Evolutionary conservation across 2,329 filamentous ascomycete species (phyloP).

Genomic region (Neoarthrinium moseri): DNA sequence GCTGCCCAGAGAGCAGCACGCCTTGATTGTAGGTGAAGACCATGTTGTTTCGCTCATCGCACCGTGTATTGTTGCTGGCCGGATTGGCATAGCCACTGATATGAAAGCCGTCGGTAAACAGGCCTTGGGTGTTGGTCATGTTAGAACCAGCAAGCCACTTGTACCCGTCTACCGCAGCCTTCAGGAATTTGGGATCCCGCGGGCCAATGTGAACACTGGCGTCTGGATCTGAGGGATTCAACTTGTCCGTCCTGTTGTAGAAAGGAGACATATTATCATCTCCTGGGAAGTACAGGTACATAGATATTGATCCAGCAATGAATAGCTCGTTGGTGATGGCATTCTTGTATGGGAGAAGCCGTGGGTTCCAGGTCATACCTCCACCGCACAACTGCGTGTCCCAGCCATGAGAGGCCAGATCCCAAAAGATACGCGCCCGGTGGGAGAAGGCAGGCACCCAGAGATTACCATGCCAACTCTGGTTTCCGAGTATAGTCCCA

Average conservation of each 20-base stretch:
- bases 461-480: constrained; percentile 72
- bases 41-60: constrained; percentile 81
- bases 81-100: constrained; percentile 64
- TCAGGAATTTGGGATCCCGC: constrained; percentile 64
- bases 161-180: constrained; percentile 75
- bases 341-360: constrained; percentile 84
- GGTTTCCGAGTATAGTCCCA: constrained; percentile 33
- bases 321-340: constrained; percentile 93
- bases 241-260: constrained; percentile 23
- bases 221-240: constrained; percentile 22
- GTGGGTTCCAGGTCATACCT: constrained; percentile 89
- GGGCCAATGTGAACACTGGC: constrained; percentile 31
- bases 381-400: constrained; percentile 77
- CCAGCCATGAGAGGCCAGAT: constrained; percentile 77
- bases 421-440: constrained; percentile 82
- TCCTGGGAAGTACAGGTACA: constrained; percentile 88
- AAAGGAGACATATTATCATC: constrained; percentile 74
- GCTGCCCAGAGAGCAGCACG: constrained; percentile 78
- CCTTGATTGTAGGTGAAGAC: constrained; percentile 97
- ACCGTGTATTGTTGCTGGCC: constrained; percentile 65
- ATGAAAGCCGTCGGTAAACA: constrained; percentile 89
- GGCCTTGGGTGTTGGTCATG: constrained; percentile 74
- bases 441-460: constrained; percentile 79
- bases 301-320: constrained; percentile 78
- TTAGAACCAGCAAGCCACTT: constrained; percentile 75